A percentile compares a stretch with the other conserved stretches of the same genome.
phyloP scores from a whole-genome alignment of 2,329 filamentous ascomycete genomes.

The Cadophora luteo-olivacea region DNA sequence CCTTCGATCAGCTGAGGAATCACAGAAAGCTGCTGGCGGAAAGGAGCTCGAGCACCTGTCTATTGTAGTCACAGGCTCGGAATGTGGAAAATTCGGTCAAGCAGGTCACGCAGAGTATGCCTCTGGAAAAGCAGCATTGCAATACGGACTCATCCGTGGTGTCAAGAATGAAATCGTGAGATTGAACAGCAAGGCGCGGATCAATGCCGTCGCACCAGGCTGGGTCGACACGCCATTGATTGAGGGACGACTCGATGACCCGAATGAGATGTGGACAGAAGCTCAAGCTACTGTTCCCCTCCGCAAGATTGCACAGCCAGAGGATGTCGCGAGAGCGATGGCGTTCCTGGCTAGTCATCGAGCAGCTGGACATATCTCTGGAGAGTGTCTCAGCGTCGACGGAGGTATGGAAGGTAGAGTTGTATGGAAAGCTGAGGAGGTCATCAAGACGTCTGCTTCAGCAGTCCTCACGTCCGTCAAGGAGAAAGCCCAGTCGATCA shows the following conservation, averaged over 20 bases:
- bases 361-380: constrained; percentile 60
- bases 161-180: constrained; percentile 62
- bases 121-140: constrained; percentile 56
- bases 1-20: constrained; percentile 49
- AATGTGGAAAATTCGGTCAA: constrained; percentile 49
- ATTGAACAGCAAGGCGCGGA: constrained; percentile 61
- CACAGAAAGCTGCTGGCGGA: constrained; percentile 45
- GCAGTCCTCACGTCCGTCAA: constrained; percentile 15
- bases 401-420: constrained; percentile 53
- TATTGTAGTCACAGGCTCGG: constrained; percentile 59
- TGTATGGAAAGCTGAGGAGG: constrained; percentile 53
- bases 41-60: constrained; percentile 55
- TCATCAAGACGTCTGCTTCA: not conserved
- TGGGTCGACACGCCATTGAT: constrained; percentile 75
- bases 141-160: constrained; percentile 58
- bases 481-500: constrained; percentile 19
- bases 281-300: constrained; percentile 63
- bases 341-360: constrained; percentile 76
- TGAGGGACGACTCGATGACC: constrained; percentile 56
- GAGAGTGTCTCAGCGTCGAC: constrained; percentile 58
- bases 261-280: constrained; percentile 56
- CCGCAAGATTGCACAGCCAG: constrained; percentile 67
- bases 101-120: constrained; percentile 53
- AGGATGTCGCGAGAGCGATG: constrained; percentile 79
- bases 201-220: constrained; percentile 83